Evolutionary conservation across 768 basidiomycete genomes (phyloP).

Genomic region (Mycena galericulata): DNA sequence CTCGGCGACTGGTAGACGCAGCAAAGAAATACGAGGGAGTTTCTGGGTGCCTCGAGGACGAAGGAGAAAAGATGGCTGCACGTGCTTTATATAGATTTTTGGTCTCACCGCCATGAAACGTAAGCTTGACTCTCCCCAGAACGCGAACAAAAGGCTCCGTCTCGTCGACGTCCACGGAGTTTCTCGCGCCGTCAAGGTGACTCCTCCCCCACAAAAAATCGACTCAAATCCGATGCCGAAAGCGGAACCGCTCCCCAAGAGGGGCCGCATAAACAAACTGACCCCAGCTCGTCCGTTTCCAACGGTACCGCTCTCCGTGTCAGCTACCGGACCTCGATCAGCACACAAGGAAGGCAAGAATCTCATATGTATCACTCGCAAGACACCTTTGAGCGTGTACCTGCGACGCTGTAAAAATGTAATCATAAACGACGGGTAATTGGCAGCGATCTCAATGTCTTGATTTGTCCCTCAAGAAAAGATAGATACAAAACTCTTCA

Average conservation of each 20-base stretch:
- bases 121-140: conserved; percentile 47
- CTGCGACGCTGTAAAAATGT: conserved; percentile 82
- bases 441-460: conserved; percentile 1
- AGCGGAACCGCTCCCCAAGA: conserved; percentile 40
- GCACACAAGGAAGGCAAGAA: conserved; percentile 86
- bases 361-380: conserved; percentile 82
- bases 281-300: conserved; percentile 82
- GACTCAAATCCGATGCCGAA: conserved; percentile 21
- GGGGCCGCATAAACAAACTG: conserved; percentile 68
- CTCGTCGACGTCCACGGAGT: conserved; percentile 36
- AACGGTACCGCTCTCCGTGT: conserved; percentile 78
- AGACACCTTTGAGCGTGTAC: conserved; percentile 77
- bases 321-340: conserved; percentile 85
- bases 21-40: conserved; percentile 36
- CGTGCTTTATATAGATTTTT: conserved; percentile 33
- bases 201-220: conserved; percentile 18
- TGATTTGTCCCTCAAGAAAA: neutral
- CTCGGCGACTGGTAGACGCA: conserved; percentile 36
- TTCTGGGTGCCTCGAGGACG: conserved; percentile 17
- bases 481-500: conserved; percentile 78
- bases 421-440: conserved; percentile 79
- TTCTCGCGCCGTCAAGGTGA: conserved; percentile 30
- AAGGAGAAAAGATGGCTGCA: conserved; percentile 41
- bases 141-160: conserved; percentile 49
- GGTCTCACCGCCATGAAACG: conserved; percentile 48